A percentile compares a stretch with the other conserved stretches of the same genome.
Evolutionary conservation across 495 filamentous ascomycete genomes (phyloP).

Genomic region (Penicillium verhagenii): DNA sequence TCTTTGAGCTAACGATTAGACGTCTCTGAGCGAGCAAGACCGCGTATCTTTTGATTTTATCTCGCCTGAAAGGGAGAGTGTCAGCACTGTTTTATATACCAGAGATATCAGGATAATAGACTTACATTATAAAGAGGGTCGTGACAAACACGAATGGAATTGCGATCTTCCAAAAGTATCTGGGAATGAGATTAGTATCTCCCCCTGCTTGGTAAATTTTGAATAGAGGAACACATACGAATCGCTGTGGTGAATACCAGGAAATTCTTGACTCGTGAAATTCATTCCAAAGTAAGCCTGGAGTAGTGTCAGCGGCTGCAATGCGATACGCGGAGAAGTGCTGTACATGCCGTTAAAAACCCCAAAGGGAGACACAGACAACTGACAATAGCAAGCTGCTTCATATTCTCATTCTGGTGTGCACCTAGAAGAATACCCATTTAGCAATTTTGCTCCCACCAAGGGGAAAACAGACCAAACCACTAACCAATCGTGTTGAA

Average conservation of each 20-base stretch:
- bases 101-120: neutral
- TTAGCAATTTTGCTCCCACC: no score
- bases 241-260: slow-evolving; percentile 51
- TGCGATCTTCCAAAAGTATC: slow-evolving; percentile 64
- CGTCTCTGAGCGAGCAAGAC: slow-evolving; percentile 55
- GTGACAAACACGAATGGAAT: slow-evolving; percentile 57
- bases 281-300: slow-evolving; percentile 90
- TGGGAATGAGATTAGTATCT: slow-evolving; percentile 6
- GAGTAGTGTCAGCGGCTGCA: slow-evolving; percentile 19
- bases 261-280: slow-evolving; percentile 63
- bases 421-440: no score
- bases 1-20: slow-evolving; percentile 55
- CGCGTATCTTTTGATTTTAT: slow-evolving; percentile 56
- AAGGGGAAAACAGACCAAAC: no score
- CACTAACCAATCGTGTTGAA: slow-evolving; percentile 88
- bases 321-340: neutral
- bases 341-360: slow-evolving; percentile 60
- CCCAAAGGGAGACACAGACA: slow-evolving; percentile 84
- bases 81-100: neutral
- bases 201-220: no score
- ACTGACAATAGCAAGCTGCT: slow-evolving; percentile 74
- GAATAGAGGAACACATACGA: no score
- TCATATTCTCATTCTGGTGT: slow-evolving; percentile 88
- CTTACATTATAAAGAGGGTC: slow-evolving; percentile 55
- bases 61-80: slow-evolving; percentile 40